Evolutionary conservation across 371 early-diverging fungal species (phyloP), one percentile per base, ranked within the genome.

Genomic region (Dipsacomyces acuminosporus): DNA sequence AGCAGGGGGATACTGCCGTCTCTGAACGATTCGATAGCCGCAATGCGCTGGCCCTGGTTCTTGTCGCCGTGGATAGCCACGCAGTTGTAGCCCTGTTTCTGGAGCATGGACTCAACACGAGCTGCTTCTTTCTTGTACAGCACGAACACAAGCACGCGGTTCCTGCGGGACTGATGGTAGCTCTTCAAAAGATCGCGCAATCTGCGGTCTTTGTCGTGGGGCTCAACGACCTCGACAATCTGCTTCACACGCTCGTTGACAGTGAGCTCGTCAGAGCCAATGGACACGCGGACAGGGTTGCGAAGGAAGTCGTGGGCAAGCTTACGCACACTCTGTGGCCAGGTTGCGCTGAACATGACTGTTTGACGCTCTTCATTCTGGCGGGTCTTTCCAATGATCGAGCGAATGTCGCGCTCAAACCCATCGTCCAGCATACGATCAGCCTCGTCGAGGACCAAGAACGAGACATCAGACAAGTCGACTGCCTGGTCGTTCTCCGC

Each of bases 321-420:
- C 22, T 61, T 65, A 64, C 94, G 90, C 18, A 99, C 97, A 62
- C 89, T 88, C 70, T 86, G 89, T 35, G 98, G 99, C 87, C 98
- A 99, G 0, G 99, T 99, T 0, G 99, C 99, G 73, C 94, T 93
- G 87, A 98, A 99, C 81, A 99, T 87, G 19, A 99, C 81, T 15
- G 96, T 88, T 62, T 93, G 93, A 48, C 88, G 79, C 44, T 82
- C 76, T 8, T 77, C 78, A 59, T 85, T 84, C 48, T 78, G 66
- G 38, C 94, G 90, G n/a, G 97, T 79, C 64, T 87, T 85, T 49
- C 87, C 62, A 64, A 90, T 76, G 48, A 92, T 93, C 24, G 81
- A 80, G 41, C 89, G 84, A 59, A 99, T 85, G 34, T 89, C 96
- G 44, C 88, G 79, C 42, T 74, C 88, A 74, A 98, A 99, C 44